Base-by-base conservation (phyloP, 208 protist species). In the Trypanosoma rangeli region DNA sequence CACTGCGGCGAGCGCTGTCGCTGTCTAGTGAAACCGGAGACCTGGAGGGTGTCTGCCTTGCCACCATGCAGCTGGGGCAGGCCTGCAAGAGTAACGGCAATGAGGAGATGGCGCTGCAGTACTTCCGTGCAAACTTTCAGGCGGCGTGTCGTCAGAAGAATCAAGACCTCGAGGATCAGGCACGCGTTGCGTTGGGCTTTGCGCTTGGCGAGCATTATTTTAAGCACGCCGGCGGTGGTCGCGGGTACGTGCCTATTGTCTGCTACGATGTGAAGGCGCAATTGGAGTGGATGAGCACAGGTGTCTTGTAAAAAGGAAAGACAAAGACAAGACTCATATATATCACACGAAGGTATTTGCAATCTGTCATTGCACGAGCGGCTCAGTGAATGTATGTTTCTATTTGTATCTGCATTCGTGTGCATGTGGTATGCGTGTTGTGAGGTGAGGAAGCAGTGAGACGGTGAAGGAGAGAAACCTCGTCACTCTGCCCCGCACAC, bases 261-360 rank as follows among this genome's bases (percentile, higher is more conserved):
- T 95, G 82, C 68, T 66, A 89, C 20, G 87, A 93, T 66, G 80
- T 95, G 50, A 72, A 79, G 61, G 83, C 87, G 13, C 90, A 95
- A 67, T 77, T 95, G 49, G 81, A 81, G 52, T 95, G 90, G 90
- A 91, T 93, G 85, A 95, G 90, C 78, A 90, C 72, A 22, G 90
- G 87, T 28, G 74, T 76, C 12, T 73, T 95, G 35, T 95, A 74
- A 76, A 50, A 58, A 18, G 24, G 12, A 63, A 31, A n/a, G 29
- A 2, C 31, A 64, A 24, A 62, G 7, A 56, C 20, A 70, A 28
- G n/a, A 37, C 3, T 13, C 26, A 15, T 9, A 26, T 26, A 62
- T 62, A 64, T 67, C n/a, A n/a, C n/a, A n/a, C n/a, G n/a, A n/a
- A n/a, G n/a, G n/a, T n/a, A n/a, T n/a, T n/a, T n/a, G n/a, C n/a